Base-by-base conservation (phyloP, 345 rosid species). In the Combretum micranthum region DNA sequence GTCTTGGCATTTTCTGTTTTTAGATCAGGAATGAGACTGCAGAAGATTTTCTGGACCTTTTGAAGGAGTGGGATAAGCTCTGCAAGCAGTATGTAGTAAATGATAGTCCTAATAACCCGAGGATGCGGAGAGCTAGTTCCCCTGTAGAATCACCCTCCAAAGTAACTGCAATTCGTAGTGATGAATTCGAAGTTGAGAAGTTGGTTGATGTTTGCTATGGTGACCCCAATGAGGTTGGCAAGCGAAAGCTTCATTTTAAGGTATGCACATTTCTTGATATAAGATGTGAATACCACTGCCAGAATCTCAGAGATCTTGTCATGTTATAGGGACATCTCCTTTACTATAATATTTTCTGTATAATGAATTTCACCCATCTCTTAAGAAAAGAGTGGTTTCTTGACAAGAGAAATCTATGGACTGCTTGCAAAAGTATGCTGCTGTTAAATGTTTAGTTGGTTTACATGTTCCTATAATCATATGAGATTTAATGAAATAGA, bases 21-120 rank as follows among this genome's bases (percentile, higher is more conserved):
- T 48, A 92, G 98, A 86, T 88, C 57, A 78, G 90, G 75, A 83
- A 84, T 84, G 98, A 86, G 72, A 69, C 83, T 64, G 95, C 96
- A 42, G 87, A 80, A 61, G 87, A 88, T 61, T 92, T 92, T 67
- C 95, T 88, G 59, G 63, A 64, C 68, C 86, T 92, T 44, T 63
- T 92, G 77, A 92, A 83, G 74, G 90, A 78, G 83, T 92, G 96
- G 96, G 74, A 73, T 39, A 86, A 78, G 68, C 67, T 92, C 52
- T 88, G 95, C 80, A 86, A 80, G 66, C 72, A 63, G 49, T 88
- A 74, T 74, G 77, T 57, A 20, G 62, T 50, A 26, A 55, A 64
- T 39, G 53, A 32, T 32, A 11, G 39, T 7, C 39, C 39, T 32
- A 32, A 32, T 32, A 32, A 7, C 39, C 39, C 5, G 9, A 32